Evolutionary conservation across 805 yeast genomes (phyloP), one percentile per base, ranked within the genome.

Genomic region (Ogataea angusta): DNA sequence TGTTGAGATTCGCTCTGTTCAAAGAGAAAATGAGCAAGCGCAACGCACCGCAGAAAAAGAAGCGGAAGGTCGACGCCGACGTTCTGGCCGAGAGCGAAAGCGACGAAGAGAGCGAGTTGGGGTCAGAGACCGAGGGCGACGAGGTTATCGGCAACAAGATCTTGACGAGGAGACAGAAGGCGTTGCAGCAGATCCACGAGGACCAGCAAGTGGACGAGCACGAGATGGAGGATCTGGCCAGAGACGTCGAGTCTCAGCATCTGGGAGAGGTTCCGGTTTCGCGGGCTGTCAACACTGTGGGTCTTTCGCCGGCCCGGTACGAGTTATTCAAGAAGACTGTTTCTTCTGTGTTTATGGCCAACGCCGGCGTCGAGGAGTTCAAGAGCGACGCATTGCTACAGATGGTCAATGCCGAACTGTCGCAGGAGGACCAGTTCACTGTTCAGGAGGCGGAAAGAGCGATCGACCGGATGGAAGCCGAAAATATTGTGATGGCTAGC

Each of bases 1-100:
- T 93, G 57, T 69, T 93, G 49, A 76, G 95, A 56, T 93, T 76
- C 61, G 91, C 98, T 0, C 68, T 93, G 49, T 85, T 90, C 71
- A 83, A 83, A 60, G 95, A 87, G 59, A 49, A 49, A 12, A 46
- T 49, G 56, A 69, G 72, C 47, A 56, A 47, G 48, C 63, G 47
- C 60, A 61, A 40, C 7, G 47, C 52, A 12, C 60, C 62, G 6
- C 55, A 57, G 58, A 68, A 53, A 67, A 64, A 38, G 64, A 67
- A 38, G 69, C 70, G 52, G 63, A 59, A 35, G 40, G 33, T 44
- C 15, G 36, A 30, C 24, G 19, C 27, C 22, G 35, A 33, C 21
- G 25, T 25, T 5, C 13, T 39, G 38, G 43, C 37, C 7, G 48
- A 39, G 29, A 48, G 5, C 54, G 61, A 53, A n/a, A 48, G 5